A percentile compares a stretch with the other conserved stretches of the same genome.
These are phyloP conservation scores for Sechiopsis laciniata DNA, from an alignment of 306 rosid species.

Conservation along the genomic window DNA sequence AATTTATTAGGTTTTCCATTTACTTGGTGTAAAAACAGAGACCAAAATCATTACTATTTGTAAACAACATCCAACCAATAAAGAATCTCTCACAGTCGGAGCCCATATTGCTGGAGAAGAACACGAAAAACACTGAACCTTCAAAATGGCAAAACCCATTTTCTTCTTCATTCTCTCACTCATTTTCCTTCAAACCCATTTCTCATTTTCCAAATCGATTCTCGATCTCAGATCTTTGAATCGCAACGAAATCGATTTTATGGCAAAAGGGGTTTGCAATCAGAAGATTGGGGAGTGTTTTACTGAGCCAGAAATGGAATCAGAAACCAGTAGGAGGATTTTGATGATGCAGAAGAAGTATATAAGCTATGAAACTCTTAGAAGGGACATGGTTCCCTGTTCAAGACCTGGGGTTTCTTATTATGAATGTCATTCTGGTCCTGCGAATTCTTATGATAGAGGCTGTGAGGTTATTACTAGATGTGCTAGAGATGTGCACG, in stretches of 20 bases:
- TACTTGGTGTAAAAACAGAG: background rate
- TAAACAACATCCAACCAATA: constrained; percentile 10
- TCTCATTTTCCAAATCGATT: constrained; percentile 39
- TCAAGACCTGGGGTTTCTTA: constrained; percentile 74
- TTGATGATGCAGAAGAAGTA: constrained; percentile 65
- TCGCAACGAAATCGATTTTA: constrained; percentile 31
- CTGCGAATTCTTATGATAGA: constrained; percentile 62
- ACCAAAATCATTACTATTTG: background rate
- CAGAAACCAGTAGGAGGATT: constrained; percentile 66
- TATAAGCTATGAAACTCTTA: constrained; percentile 84
- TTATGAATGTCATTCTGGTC: constrained; percentile 65
- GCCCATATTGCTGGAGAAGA: constrained; percentile 20
- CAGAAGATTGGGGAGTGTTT: constrained; percentile 53
- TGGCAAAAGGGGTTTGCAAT: constrained; percentile 47
- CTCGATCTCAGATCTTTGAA: constrained; percentile 48
- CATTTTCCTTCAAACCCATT: constrained; percentile 38
- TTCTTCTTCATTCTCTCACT: constrained; percentile 26
- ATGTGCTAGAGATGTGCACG: constrained; percentile 67
- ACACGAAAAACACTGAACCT: constrained; percentile 24
- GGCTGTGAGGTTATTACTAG: constrained; percentile 82
- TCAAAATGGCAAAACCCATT: constrained; percentile 15
- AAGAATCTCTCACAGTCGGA: constrained; percentile 14
- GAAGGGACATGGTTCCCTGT: constrained; percentile 79
- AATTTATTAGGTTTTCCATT: background rate
- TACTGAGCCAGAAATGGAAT: constrained; percentile 48